A percentile compares a stretch with the other conserved stretches of the same genome.
These are phyloP conservation scores for Tricladium varicosporioides DNA, from an alignment of 2,329 filamentous ascomycete species.

Conservation along the genomic window DNA sequence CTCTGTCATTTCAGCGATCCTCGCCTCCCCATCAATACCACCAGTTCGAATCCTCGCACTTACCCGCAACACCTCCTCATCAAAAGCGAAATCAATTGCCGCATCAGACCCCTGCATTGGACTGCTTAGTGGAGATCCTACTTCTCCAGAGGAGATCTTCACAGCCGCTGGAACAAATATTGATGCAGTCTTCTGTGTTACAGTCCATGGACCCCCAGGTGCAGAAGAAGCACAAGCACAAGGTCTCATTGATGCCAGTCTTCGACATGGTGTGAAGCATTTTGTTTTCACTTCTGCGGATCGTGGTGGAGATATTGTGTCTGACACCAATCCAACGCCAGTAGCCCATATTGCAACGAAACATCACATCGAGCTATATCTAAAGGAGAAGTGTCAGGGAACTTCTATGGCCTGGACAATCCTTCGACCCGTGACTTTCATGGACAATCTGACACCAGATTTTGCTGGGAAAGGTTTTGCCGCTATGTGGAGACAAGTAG, in stretches of 20 bases:
- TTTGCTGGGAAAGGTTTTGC: slow-evolving; percentile 27
- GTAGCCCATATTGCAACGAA: slow-evolving; percentile 64
- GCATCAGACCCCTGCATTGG: slow-evolving; percentile 44
- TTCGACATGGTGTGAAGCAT: slow-evolving; percentile 53
- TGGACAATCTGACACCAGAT: slow-evolving; percentile 44
- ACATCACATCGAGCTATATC: slow-evolving; percentile 58
- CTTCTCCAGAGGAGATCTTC: slow-evolving; percentile 47
- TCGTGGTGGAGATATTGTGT: slow-evolving; percentile 52
- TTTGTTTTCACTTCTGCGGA: slow-evolving; percentile 66
- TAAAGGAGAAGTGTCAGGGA: slow-evolving; percentile 39
- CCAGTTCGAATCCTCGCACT: slow-evolving; percentile 42
- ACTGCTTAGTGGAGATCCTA: slow-evolving; percentile 52
- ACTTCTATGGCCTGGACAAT: slow-evolving; percentile 53
- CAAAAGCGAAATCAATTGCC: slow-evolving; percentile 43
- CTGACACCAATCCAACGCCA: slow-evolving; percentile 49
- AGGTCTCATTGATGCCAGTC: slow-evolving; percentile 52
- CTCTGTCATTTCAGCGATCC: slow-evolving; percentile 33
- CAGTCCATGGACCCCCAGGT: slow-evolving; percentile 25
- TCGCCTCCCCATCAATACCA: slow-evolving; percentile 32
- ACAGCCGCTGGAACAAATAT: slow-evolving; percentile 41
- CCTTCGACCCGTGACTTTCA: slow-evolving; percentile 54
- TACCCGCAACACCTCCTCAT: slow-evolving; percentile 54
- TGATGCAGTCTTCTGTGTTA: slow-evolving; percentile 55
- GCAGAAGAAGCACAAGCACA: slow-evolving; percentile 55
- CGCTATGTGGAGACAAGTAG: slow-evolving; percentile 26